Evolutionary conservation across 2,329 filamentous ascomycete genomes (phyloP), one percentile per base, ranked within the genome.

Genomic region (Aureobasidium sp.): DNA sequence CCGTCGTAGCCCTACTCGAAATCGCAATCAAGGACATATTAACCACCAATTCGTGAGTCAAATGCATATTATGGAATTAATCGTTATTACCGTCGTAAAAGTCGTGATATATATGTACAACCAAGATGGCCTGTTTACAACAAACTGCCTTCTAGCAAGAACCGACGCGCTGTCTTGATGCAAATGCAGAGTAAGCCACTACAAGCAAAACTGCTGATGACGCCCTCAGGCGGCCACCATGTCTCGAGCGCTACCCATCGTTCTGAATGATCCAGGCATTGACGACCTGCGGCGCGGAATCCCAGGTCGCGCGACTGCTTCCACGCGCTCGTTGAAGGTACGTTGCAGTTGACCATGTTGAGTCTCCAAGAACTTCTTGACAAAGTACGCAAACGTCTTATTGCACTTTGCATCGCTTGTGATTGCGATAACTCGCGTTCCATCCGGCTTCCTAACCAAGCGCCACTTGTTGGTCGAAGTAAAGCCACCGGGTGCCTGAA

Each of bases 401-500:
- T 64, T 70, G 60, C 70, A 71, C 57, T 64, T 66, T 14, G 70
- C 71, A 57, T 73, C 70, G 47, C 70, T 72, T 22, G 68, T 65
- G 22, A 73, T 73, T 12, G 48, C 47, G 42, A 66, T 48, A 4
- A 36, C 39, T 45, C 37, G 57, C 8, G 34, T 48, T 3, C 63
- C 63, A 58, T 67, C 56, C 2, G 55, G 17, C 52, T 69, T 68
- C 31, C 65, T 67, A n/a, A 69, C 49, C 31, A 72, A 62, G 17
- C 68, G 67, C 71, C 72, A 73, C 31, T 67, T 67, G 52, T 73
- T 74, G 31, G 65, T 66, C 9, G 67, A 69, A 4, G 68, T 72
- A 65, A 74, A 73, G 41, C 72, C 71, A 29, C 69, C 71, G 14
- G 71, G 71, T 11, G 72, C 71, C 41, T 70, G 66, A 14, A 73